These are phyloP conservation scores for Alternaria triticina DNA, from an alignment of 2,329 filamentous ascomycete species.

Conservation along the genomic window DNA sequence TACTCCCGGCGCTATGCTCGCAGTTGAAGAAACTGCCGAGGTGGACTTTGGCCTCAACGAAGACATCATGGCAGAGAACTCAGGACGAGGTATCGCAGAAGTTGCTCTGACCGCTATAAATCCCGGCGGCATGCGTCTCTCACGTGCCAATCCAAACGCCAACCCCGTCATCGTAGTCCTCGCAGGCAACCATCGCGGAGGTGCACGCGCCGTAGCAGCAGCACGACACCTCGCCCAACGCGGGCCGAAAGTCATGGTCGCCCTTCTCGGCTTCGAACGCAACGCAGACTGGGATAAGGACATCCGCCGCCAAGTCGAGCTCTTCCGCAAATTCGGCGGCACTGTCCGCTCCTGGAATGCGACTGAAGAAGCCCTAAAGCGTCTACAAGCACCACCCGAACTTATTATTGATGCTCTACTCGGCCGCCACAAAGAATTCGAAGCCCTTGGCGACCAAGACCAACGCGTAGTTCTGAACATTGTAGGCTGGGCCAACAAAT, in stretches of 20 bases:
- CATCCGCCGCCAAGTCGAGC: conserved; percentile 78
- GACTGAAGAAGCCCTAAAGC: conserved; percentile 60
- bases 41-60: conserved; percentile 86
- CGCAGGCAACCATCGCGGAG: conserved; percentile 94
- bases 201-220: conserved; percentile 82
- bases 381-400: conserved; percentile 69
- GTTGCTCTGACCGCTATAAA: conserved; percentile 74
- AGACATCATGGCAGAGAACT: conserved; percentile 90
- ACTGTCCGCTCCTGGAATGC: conserved; percentile 70
- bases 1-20: conserved; percentile 82
- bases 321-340: conserved; percentile 84
- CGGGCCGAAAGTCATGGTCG: conserved; percentile 79
- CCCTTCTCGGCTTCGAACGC: conserved; percentile 82
- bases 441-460: conserved; percentile 82
- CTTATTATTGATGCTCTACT: conserved; percentile 89
- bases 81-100: conserved; percentile 86
- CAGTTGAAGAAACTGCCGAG: conserved; percentile 88
- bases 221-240: conserved; percentile 87
- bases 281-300: conserved; percentile 82
- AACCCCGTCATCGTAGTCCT: conserved; percentile 73
- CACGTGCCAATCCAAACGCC: conserved; percentile 54
- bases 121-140: conserved; percentile 63
- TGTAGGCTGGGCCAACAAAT: conserved; percentile 92
- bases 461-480: conserved; percentile 86
- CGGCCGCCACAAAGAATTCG: conserved; percentile 85